Percentiles rank a stretch among this genome's conserved stretches.
phyloP scores from a whole-genome alignment of 768 basidiomycete species.

The Symmetrospora coprosmae region DNA sequence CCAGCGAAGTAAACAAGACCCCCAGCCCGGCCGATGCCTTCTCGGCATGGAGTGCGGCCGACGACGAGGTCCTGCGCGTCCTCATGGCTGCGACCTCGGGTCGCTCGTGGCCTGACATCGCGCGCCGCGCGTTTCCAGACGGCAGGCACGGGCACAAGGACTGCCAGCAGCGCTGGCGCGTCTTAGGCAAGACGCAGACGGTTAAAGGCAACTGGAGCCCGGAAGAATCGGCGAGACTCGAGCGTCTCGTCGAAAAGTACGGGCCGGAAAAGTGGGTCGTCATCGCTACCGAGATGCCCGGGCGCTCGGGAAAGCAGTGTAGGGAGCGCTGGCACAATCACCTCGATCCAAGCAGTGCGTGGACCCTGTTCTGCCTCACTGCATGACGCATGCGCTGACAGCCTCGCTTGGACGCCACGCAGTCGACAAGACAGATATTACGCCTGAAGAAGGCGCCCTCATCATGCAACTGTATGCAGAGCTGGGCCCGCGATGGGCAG shows the following conservation, averaged over 20 bases:
- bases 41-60: too few species aligned
- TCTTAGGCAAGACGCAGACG: conserved; percentile 22
- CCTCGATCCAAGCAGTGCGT: conserved; percentile 30
- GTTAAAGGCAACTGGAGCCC: conserved; percentile 29
- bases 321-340: conserved; percentile 34
- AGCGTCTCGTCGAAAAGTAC: conserved; percentile 21
- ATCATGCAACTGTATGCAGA: conserved; percentile 25
- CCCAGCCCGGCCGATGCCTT: too few species aligned
- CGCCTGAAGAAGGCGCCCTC: conserved; percentile 27
- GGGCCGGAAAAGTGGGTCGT: conserved; percentile 33
- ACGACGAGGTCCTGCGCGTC: too few species aligned
- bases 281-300: conserved; percentile 27
- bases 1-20: too few species aligned
- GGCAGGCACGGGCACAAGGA: conserved; percentile 22
- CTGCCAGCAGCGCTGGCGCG: conserved; percentile 26
- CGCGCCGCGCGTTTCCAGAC: conserved; percentile 24
- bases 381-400: not conserved
- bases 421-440: conserved; percentile 33
- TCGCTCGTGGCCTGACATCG: conserved; percentile 21
- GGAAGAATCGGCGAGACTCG: conserved; percentile 25
- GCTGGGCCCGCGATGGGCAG: conserved; percentile 31
- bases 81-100: too few species aligned
- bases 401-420: not conserved
- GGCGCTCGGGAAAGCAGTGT: conserved; percentile 32
- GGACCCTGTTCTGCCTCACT: not conserved